Evolutionary conservation across 805 yeast species (phyloP), one percentile per base, ranked within the genome.

Genomic region (Saturnispora zaruensis): DNA sequence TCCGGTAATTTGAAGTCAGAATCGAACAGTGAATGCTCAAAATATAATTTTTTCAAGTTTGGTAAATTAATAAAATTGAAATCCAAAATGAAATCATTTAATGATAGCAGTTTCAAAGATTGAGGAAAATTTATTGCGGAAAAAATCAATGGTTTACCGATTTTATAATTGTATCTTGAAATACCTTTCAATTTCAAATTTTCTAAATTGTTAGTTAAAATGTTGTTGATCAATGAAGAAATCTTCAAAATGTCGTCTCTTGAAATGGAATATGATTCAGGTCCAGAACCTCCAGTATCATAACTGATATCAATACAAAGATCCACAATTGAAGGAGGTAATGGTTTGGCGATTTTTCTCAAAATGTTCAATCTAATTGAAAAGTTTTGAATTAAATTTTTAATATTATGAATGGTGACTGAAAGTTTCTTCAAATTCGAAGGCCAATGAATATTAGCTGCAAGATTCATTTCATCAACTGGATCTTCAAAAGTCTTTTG

Each of bases 11-110:
- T 57, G 51, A 61, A 62, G 38, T 62, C 64, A 1, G 63, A 59
- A 49, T 62, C 66, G 49, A 62, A 59, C 45, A 62, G 52, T n/a
- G 66, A 62, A 44, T 62, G 66, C 41, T 62, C 66, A 45, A 62
- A 54, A 45, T 56, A 60, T 14, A 62, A 44, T 40, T 54, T 62
- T 45, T 55, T 55, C 48, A 62, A 55, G 21, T 57, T 52, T 28
- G 64, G 63, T 33, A 62, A 49, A 34, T 53, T 53, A 16, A 54
- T 52, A 41, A 57, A 58, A 51, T 62, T 62, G 48, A 56, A 57
- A 45, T 62, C 66, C 37, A 62, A 46, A 38, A 62, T 60, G 41
- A 62, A 59, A 51, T 62, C 66, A 52, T 62, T 62, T 37, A 62
- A 55, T 24, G 65, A 60, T 26, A 62, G 51, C 14, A 59, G 43